A percentile compares a stretch with the other conserved stretches of the same genome.
Conservation (phyloP, 192 early-diverging fungal species). For the Paraglomus brasilianum region DNA sequence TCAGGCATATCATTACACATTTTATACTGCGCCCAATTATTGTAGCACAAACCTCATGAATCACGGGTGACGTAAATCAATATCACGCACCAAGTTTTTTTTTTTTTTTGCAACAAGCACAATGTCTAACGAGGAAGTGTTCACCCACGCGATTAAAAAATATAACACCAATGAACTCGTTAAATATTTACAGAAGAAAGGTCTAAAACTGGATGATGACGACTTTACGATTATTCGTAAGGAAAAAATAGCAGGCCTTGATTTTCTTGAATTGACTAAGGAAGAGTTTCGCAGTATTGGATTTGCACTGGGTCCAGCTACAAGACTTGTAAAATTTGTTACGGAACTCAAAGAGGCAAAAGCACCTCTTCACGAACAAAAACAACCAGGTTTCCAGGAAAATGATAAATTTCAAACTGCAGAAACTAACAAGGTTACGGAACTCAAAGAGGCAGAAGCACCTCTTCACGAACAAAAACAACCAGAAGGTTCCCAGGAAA, state of each 20-base stretch:
- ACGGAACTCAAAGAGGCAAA: background rate
- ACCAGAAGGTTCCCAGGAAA: too few relatives aligned
- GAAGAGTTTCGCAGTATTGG: constrained; percentile 17
- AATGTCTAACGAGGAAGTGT: background rate
- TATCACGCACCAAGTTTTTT: background rate
- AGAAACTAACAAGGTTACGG: too few relatives aligned
- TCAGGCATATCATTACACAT: background rate
- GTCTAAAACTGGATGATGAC: constrained; percentile 1
- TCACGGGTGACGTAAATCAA: too few relatives aligned
- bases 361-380: too few relatives aligned
- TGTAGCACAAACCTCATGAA: too few relatives aligned
- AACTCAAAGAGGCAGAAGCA: too few relatives aligned
- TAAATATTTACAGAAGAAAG: constrained; percentile 9
- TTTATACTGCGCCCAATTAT: background rate
- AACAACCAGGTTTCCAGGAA: too few relatives aligned
- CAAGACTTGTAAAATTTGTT: constrained; percentile 18
- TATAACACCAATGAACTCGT: constrained; percentile 1
- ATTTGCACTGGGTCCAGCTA: background rate
- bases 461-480: too few relatives aligned
- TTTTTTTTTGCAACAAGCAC: constrained; percentile 6
- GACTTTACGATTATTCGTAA: background rate
- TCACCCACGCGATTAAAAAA: background rate
- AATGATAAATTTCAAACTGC: too few relatives aligned
- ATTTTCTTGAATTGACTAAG: constrained; percentile 2
- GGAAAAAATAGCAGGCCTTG: constrained; percentile 13